A percentile compares a stretch with the other conserved stretches of the same genome.
Conservation (phyloP, 176 grass and related monocot species). For the Oryza rufipogon region DNA sequence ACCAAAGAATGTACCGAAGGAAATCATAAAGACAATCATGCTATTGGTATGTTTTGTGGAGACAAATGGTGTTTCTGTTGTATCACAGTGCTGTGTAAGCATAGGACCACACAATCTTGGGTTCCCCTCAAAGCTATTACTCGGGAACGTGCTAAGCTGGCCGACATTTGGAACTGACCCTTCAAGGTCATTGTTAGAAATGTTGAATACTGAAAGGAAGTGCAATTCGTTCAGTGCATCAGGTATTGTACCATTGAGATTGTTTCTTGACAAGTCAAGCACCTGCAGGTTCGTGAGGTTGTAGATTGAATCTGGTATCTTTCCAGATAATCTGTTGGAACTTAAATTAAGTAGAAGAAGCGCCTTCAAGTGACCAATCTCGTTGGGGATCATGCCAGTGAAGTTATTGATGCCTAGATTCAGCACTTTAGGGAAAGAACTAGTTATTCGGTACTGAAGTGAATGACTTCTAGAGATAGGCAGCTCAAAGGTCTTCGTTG, state of each 20-base stretch:
- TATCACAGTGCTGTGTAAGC: constrained; percentile 12
- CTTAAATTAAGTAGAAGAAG: neutral
- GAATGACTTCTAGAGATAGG: neutral
- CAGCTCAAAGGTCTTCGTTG: neutral
- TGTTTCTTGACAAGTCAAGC: neutral
- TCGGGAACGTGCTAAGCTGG: constrained; percentile 46
- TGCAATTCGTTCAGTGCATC: neutral
- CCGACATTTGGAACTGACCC: constrained; percentile 41
- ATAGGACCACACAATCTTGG: constrained; percentile 33
- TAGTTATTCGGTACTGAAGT: neutral
- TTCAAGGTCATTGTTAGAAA: constrained; percentile 51
- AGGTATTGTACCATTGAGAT: too few relatives aligned
- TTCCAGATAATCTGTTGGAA: neutral
- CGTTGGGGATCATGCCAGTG: too few relatives aligned
- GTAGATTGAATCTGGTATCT: constrained; percentile 1
- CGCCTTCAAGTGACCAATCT: too few relatives aligned
- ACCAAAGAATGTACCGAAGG: constrained; percentile 36
- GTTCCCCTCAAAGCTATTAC: constrained; percentile 42
- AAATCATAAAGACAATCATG: constrained; percentile 15
- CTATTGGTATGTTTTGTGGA: neutral
- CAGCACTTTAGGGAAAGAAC: too few relatives aligned
- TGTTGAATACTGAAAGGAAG: constrained; percentile 48
- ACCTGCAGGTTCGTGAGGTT: constrained; percentile 17
- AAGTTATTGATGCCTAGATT: too few relatives aligned
- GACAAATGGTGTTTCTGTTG: neutral